Evolutionary conservation across 169 alveolate genomes (phyloP), one percentile per base, ranked within the genome.

Genomic region (Eimeria tenella): DNA sequence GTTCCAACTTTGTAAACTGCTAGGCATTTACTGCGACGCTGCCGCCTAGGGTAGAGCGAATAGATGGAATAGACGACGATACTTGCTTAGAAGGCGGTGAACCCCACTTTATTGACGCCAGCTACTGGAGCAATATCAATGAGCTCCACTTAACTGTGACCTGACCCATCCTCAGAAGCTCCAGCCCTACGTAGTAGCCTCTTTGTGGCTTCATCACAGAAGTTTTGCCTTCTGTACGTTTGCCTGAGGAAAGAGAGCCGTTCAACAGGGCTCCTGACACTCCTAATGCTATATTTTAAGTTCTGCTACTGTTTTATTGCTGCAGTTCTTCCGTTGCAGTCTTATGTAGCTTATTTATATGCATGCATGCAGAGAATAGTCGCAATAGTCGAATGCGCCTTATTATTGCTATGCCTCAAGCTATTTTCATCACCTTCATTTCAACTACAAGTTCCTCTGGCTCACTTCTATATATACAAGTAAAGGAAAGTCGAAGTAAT

Each of bases 121-220:
- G 42, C 42, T 31, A 31, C 2, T 31, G 42, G 4, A 31, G 42
- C 42, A 31, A 2, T 31, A 31, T 31, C 42, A 31, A 31, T 31
- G 0, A 31, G 42, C 42, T 31, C 42, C 42, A 31, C 42, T 31
- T 31, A 31, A 2, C 2, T 31, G 42, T 50, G 86, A 49, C 68
- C 93, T 65, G 58, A 87, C 93, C 93, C 49, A 70, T 74, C 10
- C 70, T 87, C 62, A 87, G 84, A 11, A 87, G 84, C 42, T 74
- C 93, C 5, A 87, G 93, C 50, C 70, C 93, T 52, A 83, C 93
- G 42, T 68, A 87, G 73, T 87, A 68, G 25, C 70, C 93, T 49
- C 93, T 84, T 11, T 71, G 86, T 7, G 86, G 53, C 84, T 87
- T 87, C 3, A 70, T 68, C 86, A 70, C 53, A 58, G 65, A 50